Conservation (phyloP, 495 filamentous ascomycete genomes). For the Penicillium coffeae region DNA sequence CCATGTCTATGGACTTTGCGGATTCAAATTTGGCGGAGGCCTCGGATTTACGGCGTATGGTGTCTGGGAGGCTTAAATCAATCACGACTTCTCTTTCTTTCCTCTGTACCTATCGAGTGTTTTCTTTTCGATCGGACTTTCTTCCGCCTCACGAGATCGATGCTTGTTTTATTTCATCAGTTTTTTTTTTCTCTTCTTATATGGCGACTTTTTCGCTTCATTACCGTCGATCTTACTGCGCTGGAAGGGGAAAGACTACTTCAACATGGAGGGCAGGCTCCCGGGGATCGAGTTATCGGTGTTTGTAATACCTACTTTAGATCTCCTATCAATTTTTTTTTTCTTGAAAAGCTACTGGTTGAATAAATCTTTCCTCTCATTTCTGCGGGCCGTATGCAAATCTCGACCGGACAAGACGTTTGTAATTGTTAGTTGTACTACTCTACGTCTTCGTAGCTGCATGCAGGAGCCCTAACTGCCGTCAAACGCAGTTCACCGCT, state of each 20-base stretch:
- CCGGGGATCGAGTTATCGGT: neutral
- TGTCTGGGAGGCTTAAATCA: slow-evolving; percentile 1
- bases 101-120: too few species aligned
- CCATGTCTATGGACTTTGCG: slow-evolving; percentile 11
- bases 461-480: neutral
- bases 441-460: neutral
- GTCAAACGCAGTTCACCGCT: neutral
- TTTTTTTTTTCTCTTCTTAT: neutral
- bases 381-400: too few species aligned
- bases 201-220: too few species aligned
- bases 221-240: too few species aligned
- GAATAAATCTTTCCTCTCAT: too few species aligned
- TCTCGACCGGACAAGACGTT: neutral
- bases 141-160: neutral
- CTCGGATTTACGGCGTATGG: slow-evolving; percentile 7
- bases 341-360: neutral
- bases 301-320: neutral
- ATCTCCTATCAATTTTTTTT: neutral
- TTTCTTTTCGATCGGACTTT: neutral
- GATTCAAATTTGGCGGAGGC: slow-evolving; percentile 5
- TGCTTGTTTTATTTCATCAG: neutral
- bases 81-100: neutral
- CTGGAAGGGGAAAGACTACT: too few species aligned
- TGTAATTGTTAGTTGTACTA: neutral
- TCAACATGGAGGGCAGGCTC: neutral